Base-by-base conservation (phyloP, 305 asterid genomes). In the Lippia alba region DNA sequence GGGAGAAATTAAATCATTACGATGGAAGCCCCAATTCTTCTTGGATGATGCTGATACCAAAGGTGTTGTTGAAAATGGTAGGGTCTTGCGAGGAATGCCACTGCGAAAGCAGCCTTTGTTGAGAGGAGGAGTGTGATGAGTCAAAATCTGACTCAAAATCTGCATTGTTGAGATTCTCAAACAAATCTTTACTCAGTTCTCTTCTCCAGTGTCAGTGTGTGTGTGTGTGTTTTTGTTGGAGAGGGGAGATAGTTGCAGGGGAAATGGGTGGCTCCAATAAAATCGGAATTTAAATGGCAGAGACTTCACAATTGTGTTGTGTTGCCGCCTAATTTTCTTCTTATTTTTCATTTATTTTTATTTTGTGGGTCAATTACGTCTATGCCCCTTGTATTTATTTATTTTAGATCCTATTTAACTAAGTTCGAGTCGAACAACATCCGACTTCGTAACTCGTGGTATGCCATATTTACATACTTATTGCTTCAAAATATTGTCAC, bases 221-320 rank as follows among this genome's bases (percentile, higher is more conserved):
- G 49, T 11, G 70, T 44, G 64, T 32, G 64, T 68, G 81, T 56
- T 69, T n/a, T n/a, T n/a, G n/a, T 69, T n/a, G 69, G 30, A 17
- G 73, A n/a, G 40, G 56, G 59, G 1, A 44, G 74, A 64, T 36
- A 55, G 8, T 56, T 30, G 56, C 12, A 11, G 40, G 65, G 44
- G 71, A 57, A 74, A 75, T 61, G 82, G 69, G 85, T 78, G 85
- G 85, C 48, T 79, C 32, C 61, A 39, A 73, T 41, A 69, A 78
- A 68, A 69, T 74, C 50, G 54, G 62, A 20, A 53, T 71, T 74
- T 74, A 70, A 75, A 76, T 76, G 72, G 46, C 58, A 61, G 64
- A 12, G 53, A 50, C 48, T 8, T 36, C 30, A 36, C 41, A 24
- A 1, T 24, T 24, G 30, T 24, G 30, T 40, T 14, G 5, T 17